phyloP scores from a whole-genome alignment of 371 early-diverging fungal species.

The Mucor racemosus region DNA sequence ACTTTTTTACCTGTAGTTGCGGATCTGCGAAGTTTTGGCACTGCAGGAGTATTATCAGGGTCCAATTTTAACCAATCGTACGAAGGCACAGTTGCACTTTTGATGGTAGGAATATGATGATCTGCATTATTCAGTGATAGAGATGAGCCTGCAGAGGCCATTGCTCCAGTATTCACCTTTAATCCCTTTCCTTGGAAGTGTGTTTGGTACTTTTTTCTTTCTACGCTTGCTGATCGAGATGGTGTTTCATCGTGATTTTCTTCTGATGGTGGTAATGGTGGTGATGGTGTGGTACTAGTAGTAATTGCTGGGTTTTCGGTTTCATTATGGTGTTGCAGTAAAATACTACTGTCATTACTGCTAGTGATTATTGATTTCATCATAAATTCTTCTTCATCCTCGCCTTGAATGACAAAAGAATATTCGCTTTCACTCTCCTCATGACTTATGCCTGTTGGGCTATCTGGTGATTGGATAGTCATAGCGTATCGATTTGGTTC shows the following conservation, averaged over 20 bases:
- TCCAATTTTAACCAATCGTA: slow-evolving; percentile 35
- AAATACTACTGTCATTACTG: not conserved
- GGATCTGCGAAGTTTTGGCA: slow-evolving; percentile 28
- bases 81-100: slow-evolving; percentile 44
- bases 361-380: not conserved
- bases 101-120: slow-evolving; percentile 19
- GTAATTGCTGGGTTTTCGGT: not conserved
- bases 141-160: not conserved
- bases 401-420: slow-evolving; percentile 14
- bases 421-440: slow-evolving; percentile 19
- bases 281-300: not conserved
- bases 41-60: slow-evolving; percentile 22
- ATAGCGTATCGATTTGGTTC: slow-evolving; percentile 31
- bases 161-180: slow-evolving; percentile 36
- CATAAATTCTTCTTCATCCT: slow-evolving; percentile 10
- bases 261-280: not conserved
- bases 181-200: slow-evolving; percentile 46
- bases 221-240: slow-evolving; percentile 10
- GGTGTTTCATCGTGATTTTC: slow-evolving; percentile 2
- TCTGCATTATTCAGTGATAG: not conserved
- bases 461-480: slow-evolving; percentile 30
- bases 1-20: slow-evolving; percentile 33
- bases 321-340: not conserved
- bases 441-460: slow-evolving; percentile 14
- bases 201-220: slow-evolving; percentile 30